These are phyloP conservation scores for Phytopythium litorale DNA, from an alignment of 352 stramenopile species.

Conservation along the genomic window DNA sequence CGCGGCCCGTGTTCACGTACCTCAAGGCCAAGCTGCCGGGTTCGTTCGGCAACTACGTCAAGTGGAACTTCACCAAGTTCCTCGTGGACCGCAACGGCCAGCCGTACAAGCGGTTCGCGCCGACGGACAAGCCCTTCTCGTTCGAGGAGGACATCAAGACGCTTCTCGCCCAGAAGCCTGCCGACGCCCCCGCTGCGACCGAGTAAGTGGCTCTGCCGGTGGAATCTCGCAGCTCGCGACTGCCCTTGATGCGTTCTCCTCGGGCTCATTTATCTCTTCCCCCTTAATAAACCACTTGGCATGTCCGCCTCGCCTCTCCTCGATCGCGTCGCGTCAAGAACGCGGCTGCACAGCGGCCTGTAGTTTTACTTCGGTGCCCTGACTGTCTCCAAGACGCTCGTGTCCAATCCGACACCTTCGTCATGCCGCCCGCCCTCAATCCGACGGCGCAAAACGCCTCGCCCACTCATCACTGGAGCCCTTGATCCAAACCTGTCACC, in stretches of 20 bases:
- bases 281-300: neutral
- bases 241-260: neutral
- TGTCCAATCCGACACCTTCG: too few species aligned
- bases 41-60: constrained; percentile 62
- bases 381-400: too few species aligned
- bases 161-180: constrained; percentile 37
- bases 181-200: constrained; percentile 1
- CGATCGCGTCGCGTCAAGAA: too few species aligned
- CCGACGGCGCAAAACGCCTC: neutral
- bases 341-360: too few species aligned
- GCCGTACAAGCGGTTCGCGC: constrained; percentile 62
- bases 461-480: neutral
- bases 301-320: too few species aligned
- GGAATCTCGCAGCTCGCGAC: too few species aligned
- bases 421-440: too few species aligned
- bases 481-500: neutral
- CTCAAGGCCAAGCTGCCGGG: constrained; percentile 73
- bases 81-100: constrained; percentile 77
- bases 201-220: neutral
- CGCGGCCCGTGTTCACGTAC: constrained; percentile 81
- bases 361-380: too few species aligned
- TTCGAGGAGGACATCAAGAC: constrained; percentile 79
- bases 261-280: neutral
- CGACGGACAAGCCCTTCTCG: constrained; percentile 54
- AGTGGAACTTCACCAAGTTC: constrained; percentile 88